Evolutionary conservation across 805 yeast species (phyloP).

Genomic region (Hermanozyma aechmeae): DNA sequence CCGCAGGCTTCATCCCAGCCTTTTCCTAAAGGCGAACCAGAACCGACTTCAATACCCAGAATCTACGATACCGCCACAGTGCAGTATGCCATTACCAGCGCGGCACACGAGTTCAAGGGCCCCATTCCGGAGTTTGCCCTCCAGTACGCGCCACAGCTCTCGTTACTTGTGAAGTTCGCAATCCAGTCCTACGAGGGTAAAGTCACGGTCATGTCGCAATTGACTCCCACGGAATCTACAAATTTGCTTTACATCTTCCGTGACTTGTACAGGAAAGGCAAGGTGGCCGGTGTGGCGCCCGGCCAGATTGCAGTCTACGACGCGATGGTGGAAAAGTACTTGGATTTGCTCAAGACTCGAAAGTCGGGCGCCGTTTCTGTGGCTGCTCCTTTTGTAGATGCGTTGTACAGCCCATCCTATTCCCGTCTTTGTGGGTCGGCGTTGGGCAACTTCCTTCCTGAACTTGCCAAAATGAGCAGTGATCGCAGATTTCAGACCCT

Average conservation of each 20-base stretch:
- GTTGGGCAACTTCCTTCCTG: conserved; percentile 4
- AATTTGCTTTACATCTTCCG: conserved; percentile 1
- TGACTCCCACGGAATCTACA: conserved; percentile 2
- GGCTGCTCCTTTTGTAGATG: conserved; percentile 1
- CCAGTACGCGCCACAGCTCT: background rate
- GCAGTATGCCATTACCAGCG: too few species aligned
- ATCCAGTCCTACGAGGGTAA: background rate
- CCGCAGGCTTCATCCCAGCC: too few species aligned
- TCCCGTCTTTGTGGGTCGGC: background rate
- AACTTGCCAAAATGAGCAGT: conserved; percentile 1
- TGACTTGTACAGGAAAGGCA: conserved; percentile 1
- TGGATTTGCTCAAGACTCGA: background rate
- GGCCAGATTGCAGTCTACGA: background rate
- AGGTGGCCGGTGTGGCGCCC: background rate
- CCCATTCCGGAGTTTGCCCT: background rate
- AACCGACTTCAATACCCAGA: too few species aligned
- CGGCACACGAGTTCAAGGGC: too few species aligned
- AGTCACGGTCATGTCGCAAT: background rate
- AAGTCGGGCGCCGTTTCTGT: background rate
- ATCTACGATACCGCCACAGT: too few species aligned
- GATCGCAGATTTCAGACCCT: conserved; percentile 2
- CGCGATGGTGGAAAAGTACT: background rate
- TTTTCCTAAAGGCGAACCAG: too few species aligned
- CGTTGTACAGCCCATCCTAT: background rate
- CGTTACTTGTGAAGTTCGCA: background rate